Base-by-base conservation (phyloP, 2,329 filamentous ascomycete genomes). In the Calycina herbarum region DNA sequence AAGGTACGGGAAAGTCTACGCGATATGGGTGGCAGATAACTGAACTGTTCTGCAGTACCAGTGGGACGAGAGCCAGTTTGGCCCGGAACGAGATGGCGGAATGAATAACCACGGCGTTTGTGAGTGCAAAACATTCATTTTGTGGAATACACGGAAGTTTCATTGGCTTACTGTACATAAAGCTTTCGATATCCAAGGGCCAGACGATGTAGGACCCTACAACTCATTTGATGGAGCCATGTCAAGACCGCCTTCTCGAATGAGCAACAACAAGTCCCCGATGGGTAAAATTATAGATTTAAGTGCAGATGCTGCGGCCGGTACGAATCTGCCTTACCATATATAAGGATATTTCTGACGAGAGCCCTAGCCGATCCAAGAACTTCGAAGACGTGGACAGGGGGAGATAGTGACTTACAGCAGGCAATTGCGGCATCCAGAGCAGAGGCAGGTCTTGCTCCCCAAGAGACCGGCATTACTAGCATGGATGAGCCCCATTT, bases 191-290 rank as follows among this genome's bases (percentile, higher is more conserved):
- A 82, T 88, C 66, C 84, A 88, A 67, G 79, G 82, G 7, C 77
- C 82, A 56, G 82, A 82, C 70, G 80, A 82, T 64, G 73, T 75
- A 13, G 78, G 79, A 45, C 75, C 76, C 57, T 81, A 81, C 65
- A 78, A 77, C 42, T 76, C 77, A 8, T 79, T 78, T 33, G 82
- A 69, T 48, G 69, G 68, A 57, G 72, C 73, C 17, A 70, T 69
- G 17, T 88, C 87, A 20, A 81, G 86, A 64, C 87, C 87, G n/a
- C 87, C 87, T 1, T 89, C 87, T 27, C 79, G 86, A 75, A 80
- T 83, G 57, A 75, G 73, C 61, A 84, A 83, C 62, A 85, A 82
- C 68, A 81, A 80, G 71, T 88, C 86, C 40, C 86, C 86, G 8
- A 74, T 87, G 66, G 79, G 82, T 74, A 83, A 78, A 70, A 77